phyloP scores from a whole-genome alignment of 371 early-diverging fungal species.

The Saksenaea vasiformis region DNA sequence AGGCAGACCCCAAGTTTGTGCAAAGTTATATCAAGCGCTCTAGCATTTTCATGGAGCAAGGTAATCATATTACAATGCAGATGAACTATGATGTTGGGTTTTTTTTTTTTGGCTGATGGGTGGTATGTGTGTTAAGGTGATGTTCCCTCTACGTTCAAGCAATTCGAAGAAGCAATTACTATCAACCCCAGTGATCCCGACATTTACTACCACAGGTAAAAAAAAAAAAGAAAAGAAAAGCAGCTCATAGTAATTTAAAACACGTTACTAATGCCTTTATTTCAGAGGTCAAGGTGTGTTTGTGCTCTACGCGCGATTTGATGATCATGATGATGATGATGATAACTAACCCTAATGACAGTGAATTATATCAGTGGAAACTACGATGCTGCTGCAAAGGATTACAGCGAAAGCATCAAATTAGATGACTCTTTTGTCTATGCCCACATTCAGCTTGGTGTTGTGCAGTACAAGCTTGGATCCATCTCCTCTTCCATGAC shows the following conservation, averaged over 20 bases:
- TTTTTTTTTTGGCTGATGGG: too few relatives aligned
- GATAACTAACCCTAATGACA: conserved; percentile 1
- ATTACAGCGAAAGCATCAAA: conserved; percentile 81
- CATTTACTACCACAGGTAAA: conserved; percentile 72
- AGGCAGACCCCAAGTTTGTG: conserved; percentile 75
- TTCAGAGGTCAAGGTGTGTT: conserved; percentile 43
- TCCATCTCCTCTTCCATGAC: conserved; percentile 69
- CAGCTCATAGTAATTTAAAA: too few relatives aligned
- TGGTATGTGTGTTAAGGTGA: too few relatives aligned
- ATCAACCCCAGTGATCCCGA: conserved; percentile 74
- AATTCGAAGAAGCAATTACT: conserved; percentile 72
- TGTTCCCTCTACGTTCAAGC: conserved; percentile 59
- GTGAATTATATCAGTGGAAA: conserved; percentile 80
- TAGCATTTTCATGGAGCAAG: conserved; percentile 86
- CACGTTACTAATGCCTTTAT: background rate
- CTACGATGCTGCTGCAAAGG: conserved; percentile 77
- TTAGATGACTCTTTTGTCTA: conserved; percentile 86
- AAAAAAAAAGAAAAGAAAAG: too few relatives aligned
- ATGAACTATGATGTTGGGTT: background rate
- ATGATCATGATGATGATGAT: too few relatives aligned
- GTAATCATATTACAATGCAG: conserved; percentile 19
- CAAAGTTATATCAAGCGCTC: conserved; percentile 89
- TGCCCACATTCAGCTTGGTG: conserved; percentile 93
- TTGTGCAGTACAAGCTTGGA: conserved; percentile 92
- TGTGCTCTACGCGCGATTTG: background rate